Percentiles rank a stretch among this genome's conserved stretches.
Conservation (phyloP, 345 rosid species). For the Pugionium dolabratum region DNA sequence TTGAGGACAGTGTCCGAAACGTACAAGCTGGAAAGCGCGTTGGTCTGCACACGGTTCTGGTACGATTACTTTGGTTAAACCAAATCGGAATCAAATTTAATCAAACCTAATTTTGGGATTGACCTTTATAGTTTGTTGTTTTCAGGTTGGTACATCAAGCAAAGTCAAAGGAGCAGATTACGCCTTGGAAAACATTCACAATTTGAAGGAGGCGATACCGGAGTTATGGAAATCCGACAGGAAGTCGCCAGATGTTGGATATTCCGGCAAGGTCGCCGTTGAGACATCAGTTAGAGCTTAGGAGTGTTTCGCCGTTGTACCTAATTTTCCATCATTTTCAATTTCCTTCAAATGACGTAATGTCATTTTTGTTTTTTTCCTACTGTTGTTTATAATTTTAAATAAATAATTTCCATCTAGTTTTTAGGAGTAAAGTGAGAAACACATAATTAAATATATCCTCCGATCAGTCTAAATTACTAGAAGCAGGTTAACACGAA, state of each 20-base stretch:
- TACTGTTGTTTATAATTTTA: conserved; percentile 22
- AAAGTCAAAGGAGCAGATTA: conserved; percentile 82
- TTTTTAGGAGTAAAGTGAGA: background rate
- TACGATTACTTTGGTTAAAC: conserved; percentile 32
- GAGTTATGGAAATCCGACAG: conserved; percentile 61
- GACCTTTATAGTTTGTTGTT: conserved; percentile 9
- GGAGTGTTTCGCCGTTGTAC: conserved; percentile 29
- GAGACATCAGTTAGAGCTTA: conserved; percentile 81
- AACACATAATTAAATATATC: background rate
- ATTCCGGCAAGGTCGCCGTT: conserved; percentile 56
- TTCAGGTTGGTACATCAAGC: conserved; percentile 70
- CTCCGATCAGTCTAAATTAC: no score
- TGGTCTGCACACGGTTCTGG: conserved; percentile 82
- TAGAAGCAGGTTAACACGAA: no score
- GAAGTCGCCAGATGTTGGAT: conserved; percentile 50
- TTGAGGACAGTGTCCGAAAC: conserved; percentile 88
- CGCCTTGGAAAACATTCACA: conserved; percentile 84
- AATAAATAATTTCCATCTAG: conserved; percentile 23
- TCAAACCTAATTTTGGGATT: background rate
- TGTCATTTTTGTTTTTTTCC: conserved; percentile 32
- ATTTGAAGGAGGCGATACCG: conserved; percentile 73
- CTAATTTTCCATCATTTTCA: conserved; percentile 32
- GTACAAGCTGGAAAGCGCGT: conserved; percentile 80
- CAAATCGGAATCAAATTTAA: conserved; percentile 14
- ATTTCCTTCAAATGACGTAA: conserved; percentile 32